Evolutionary conservation across 352 stramenopile genomes (phyloP), one percentile per base, ranked within the genome.

Genomic region (Discostella stelligera): DNA sequence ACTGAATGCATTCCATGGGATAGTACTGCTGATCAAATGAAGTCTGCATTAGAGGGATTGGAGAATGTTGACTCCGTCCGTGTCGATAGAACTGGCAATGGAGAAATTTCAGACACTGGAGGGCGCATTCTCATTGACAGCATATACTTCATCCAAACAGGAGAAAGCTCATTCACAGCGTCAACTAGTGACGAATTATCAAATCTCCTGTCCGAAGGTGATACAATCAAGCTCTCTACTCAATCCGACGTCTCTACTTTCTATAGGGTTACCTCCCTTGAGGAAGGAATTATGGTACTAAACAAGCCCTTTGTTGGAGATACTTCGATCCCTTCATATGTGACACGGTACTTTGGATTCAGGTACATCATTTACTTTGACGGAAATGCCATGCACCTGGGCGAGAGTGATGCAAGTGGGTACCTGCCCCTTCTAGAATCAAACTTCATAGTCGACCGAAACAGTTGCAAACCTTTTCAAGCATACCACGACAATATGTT

Each of bases 1-100:
- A 93, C 90, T 5, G 73, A 74, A 37, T 95, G 90, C 61, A 84
- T 95, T 18, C 61, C 68, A 58, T 95, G 89, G 87, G 79, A 95
- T 84, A 81, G 80, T 13, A 86, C 74, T 65, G 85, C 80, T n/a
- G 72, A 66, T 21, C 72, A 93, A 13, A 66, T 95, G 10, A 76
- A 93, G 63, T 52, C 62, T 10, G 78, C 78, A 20, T 58, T 95
- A 6, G 85, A 94, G 55, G 74, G 46, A 32, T 74, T 94, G 18
- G 20, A 56, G 16, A 91, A 88, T 58, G 80, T 95, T 52, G 88
- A 94, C 67, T 84, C 66, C 18, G 87, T 94, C 23, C 70, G 70
- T 32, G 86, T 95, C 65, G 74, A 88, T 39, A 82, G 76, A 49
- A 65, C 62, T 30, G 88, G 83, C 46, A 56, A 80, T 61, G 85